Percentiles rank a stretch among this genome's conserved stretches.
Evolutionary conservation across 495 filamentous ascomycete genomes (phyloP).

Genomic region (Annulohypoxylon moriforme): DNA sequence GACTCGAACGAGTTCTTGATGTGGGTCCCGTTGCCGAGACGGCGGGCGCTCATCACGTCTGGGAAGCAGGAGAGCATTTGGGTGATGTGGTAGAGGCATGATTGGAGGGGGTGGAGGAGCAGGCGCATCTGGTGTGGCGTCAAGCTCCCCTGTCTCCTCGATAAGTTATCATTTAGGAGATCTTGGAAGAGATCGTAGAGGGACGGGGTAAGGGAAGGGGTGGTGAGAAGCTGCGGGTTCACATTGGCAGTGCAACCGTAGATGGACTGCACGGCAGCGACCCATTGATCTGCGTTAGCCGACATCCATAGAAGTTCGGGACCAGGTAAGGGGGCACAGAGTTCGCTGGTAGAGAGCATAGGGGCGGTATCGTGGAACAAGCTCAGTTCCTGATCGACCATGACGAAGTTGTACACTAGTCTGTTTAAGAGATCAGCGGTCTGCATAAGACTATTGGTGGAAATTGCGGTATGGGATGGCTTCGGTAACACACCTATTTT

Average conservation of each 20-base stretch:
- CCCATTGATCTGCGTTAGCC: constrained; percentile 58
- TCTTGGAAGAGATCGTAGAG: constrained; percentile 68
- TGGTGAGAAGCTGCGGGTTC: constrained; percentile 52
- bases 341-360: constrained; percentile 67
- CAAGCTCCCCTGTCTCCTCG: constrained; percentile 47
- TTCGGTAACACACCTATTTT: constrained; percentile 62
- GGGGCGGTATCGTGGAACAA: constrained; percentile 71
- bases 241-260: constrained; percentile 54
- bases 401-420: constrained; percentile 72
- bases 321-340: constrained; percentile 67
- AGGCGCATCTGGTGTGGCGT: constrained; percentile 62
- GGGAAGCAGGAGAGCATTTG: constrained; percentile 62
- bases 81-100: constrained; percentile 60
- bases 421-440: constrained; percentile 49
- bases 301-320: constrained; percentile 65
- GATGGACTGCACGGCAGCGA: constrained; percentile 60
- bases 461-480: constrained; percentile 18
- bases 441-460: constrained; percentile 28
- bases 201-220: constrained; percentile 59
- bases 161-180: constrained; percentile 60
- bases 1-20: constrained; percentile 63
- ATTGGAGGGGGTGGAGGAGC: constrained; percentile 65
- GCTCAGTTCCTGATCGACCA: constrained; percentile 73
- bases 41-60: constrained; percentile 49
- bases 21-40: constrained; percentile 49